Percentiles rank a stretch among this genome's conserved stretches.
These are phyloP conservation scores for Backusella parvicylindrica DNA, from an alignment of 192 early-diverging fungal species.

Conservation along the genomic window DNA sequence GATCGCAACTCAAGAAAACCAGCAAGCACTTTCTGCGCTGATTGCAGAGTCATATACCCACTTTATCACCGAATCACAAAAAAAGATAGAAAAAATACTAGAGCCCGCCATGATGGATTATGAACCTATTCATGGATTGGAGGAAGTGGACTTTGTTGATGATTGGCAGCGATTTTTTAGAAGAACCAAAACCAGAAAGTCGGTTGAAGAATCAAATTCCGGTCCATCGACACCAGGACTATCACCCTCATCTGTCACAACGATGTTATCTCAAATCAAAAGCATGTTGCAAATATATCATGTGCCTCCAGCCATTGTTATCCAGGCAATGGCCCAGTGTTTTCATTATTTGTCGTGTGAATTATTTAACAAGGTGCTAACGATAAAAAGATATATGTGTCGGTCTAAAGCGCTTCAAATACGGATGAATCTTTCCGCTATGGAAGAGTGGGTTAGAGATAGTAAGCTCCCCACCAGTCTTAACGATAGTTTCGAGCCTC, in stretches of 20 bases:
- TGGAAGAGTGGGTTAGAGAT: slow-evolving; percentile 82
- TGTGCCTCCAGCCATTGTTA: slow-evolving; percentile 68
- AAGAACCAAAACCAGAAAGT: slow-evolving; percentile 9
- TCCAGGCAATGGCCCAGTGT: slow-evolving; percentile 70
- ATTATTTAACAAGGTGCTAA: slow-evolving; percentile 83
- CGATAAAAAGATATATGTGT: slow-evolving; percentile 64
- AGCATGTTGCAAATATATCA: slow-evolving; percentile 63
- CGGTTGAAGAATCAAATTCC: neutral
- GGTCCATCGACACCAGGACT: neutral
- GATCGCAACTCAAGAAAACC: slow-evolving; percentile 60
- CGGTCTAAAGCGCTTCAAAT: slow-evolving; percentile 83
- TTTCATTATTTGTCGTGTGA: slow-evolving; percentile 76
- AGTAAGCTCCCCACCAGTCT: slow-evolving; percentile 39
- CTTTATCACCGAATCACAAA: slow-evolving; percentile 58
- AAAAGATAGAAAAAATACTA: slow-evolving; percentile 61
- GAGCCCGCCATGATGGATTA: slow-evolving; percentile 65
- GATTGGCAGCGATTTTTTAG: slow-evolving; percentile 54
- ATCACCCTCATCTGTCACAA: slow-evolving; percentile 66
- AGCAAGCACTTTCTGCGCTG: slow-evolving; percentile 74
- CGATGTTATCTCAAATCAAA: slow-evolving; percentile 60
- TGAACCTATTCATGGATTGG: slow-evolving; percentile 65
- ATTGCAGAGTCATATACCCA: slow-evolving; percentile 64
- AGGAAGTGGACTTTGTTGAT: slow-evolving; percentile 51
- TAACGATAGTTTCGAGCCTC: slow-evolving; percentile 53
- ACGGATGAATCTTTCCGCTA: slow-evolving; percentile 72